Conservation (phyloP, 2,329 filamentous ascomycete species). For the Botrytis galanthina region DNA sequence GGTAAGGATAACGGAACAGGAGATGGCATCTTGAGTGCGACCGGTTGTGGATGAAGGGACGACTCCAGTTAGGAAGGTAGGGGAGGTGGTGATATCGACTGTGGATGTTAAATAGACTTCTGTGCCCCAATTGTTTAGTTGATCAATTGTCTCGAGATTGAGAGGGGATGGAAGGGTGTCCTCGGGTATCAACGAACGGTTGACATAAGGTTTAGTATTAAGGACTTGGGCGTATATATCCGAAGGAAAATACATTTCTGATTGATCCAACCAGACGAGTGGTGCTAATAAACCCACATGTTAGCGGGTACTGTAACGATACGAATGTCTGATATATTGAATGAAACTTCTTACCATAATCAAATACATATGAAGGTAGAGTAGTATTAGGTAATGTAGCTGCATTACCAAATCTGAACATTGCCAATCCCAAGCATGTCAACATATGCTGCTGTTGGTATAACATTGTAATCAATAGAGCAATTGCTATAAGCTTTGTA, state of each 20-base stretch:
- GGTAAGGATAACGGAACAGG: constrained; percentile 54
- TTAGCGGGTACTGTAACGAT: background rate
- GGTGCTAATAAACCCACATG: constrained; percentile 43
- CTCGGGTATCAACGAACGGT: constrained; percentile 43
- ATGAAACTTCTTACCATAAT: constrained; percentile 43
- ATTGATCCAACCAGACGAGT: constrained; percentile 49
- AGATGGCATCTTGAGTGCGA: constrained; percentile 49
- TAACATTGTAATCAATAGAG: constrained; percentile 14
- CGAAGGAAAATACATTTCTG: constrained; percentile 50
- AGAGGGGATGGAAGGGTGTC: constrained; percentile 40
- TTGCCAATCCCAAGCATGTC: constrained; percentile 11
- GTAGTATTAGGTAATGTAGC: constrained; percentile 22
- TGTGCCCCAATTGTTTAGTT: constrained; percentile 44
- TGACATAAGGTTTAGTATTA: constrained; percentile 47
- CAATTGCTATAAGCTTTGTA: constrained; percentile 15
- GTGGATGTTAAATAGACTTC: constrained; percentile 49
- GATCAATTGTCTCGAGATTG: constrained; percentile 48
- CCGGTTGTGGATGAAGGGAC: constrained; percentile 49
- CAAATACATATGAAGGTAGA: constrained; percentile 45
- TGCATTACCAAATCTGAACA: background rate
- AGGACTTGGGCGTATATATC: constrained; percentile 47
- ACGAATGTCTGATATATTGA: background rate
- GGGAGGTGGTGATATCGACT: constrained; percentile 47
- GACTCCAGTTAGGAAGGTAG: constrained; percentile 52
- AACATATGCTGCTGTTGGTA: constrained; percentile 14